phyloP scores from a whole-genome alignment of 1,284 basidiomycete genomes.

The Cronartium quercuum region DNA sequence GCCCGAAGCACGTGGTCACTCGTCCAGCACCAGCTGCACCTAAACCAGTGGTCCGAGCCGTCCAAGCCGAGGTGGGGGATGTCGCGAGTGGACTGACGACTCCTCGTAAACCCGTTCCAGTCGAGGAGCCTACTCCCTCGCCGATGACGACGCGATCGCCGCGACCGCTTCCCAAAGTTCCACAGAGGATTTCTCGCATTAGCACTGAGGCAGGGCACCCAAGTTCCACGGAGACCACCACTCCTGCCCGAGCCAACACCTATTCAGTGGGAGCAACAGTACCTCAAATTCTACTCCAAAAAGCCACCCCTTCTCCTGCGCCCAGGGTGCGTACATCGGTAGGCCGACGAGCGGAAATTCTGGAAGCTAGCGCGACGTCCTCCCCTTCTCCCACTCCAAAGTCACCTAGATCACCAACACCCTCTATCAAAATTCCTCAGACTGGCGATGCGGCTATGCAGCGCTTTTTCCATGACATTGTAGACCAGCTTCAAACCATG shows the following conservation, averaged over 20 bases:
- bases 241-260: slow-evolving; percentile 43
- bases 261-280: slow-evolving; percentile 43
- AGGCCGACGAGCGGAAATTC: slow-evolving; percentile 29
- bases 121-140: slow-evolving; percentile 4
- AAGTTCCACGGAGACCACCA: slow-evolving; percentile 50
- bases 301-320: slow-evolving; percentile 49
- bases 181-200: slow-evolving; percentile 44
- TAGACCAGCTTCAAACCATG: slow-evolving; percentile 68
- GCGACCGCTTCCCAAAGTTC: slow-evolving; percentile 48
- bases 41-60: neutral
- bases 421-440: slow-evolving; percentile 52
- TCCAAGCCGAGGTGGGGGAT: neutral
- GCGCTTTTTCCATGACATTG: slow-evolving; percentile 71
- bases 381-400: slow-evolving; percentile 44
- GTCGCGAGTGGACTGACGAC: neutral
- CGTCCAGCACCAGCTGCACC: slow-evolving; percentile 27
- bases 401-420: slow-evolving; percentile 34
- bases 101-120: slow-evolving; percentile 23
- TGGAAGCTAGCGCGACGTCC: neutral
- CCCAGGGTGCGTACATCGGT: slow-evolving; percentile 43
- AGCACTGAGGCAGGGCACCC: slow-evolving; percentile 48
- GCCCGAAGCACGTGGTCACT: slow-evolving; percentile 18
- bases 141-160: neutral
- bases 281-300: slow-evolving; percentile 52
- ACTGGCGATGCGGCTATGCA: slow-evolving; percentile 66